Evolutionary conservation across 805 yeast genomes (phyloP).

Genomic region (Komagataella kurtzmanii): DNA sequence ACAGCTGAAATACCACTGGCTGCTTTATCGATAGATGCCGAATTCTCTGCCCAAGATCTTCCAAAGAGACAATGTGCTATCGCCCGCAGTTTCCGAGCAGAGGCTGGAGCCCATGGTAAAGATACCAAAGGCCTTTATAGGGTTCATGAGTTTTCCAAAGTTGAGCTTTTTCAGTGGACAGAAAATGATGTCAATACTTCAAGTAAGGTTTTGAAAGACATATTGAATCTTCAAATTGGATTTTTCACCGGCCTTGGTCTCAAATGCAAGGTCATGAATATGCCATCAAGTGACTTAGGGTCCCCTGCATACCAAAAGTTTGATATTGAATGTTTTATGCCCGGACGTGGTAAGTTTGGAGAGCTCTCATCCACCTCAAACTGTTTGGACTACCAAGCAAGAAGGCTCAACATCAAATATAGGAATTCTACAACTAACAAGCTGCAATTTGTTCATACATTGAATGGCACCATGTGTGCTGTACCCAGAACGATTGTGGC

Average conservation of each 20-base stretch:
- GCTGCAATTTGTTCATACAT: slow-evolving; percentile 56
- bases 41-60: slow-evolving; percentile 21
- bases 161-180: slow-evolving; percentile 77
- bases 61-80: slow-evolving; percentile 65
- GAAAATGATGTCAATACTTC: slow-evolving; percentile 22
- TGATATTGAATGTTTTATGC: slow-evolving; percentile 98
- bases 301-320: slow-evolving; percentile 86
- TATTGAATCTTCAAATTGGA: slow-evolving; percentile 51
- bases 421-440: slow-evolving; percentile 18
- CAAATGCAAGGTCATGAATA: slow-evolving; percentile 66
- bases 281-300: slow-evolving; percentile 88
- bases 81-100: slow-evolving; percentile 83
- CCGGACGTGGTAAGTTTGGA: slow-evolving; percentile 74
- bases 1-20: slow-evolving; percentile 95
- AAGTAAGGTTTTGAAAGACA: slow-evolving; percentile 36
- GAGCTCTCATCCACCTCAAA: slow-evolving; percentile 86
- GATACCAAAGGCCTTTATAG: slow-evolving; percentile 88
- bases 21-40: slow-evolving; percentile 48
- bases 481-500: slow-evolving; percentile 87
- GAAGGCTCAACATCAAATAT: slow-evolving; percentile 64
- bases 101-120: slow-evolving; percentile 92
- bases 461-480: slow-evolving; percentile 94
- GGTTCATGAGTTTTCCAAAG: slow-evolving; percentile 94
- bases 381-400: slow-evolving; percentile 82
- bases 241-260: slow-evolving; percentile 60